Evolutionary conservation across 164 flowering plant genomes (phyloP), one percentile per base, ranked within the genome.

Genomic region (Kalanchoe fedtschenkoi): DNA sequence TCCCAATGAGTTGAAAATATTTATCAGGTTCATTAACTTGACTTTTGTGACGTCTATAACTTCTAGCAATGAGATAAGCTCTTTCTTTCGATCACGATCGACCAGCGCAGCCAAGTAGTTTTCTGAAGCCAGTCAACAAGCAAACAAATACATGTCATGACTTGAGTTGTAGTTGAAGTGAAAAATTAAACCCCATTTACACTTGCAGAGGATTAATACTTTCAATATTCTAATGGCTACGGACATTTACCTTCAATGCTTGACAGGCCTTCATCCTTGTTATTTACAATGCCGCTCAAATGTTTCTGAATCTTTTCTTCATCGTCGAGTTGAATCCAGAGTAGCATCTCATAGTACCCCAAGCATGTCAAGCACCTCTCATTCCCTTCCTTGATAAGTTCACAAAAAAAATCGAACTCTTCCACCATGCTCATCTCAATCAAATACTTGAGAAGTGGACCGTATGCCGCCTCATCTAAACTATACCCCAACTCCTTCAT

Each of bases 291-390:
- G 15, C 61, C 37, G 47, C 66, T 63, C 64, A 79, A 76, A 10
- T 90, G 78, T 70, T 90, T 87, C 62, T 73, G 72, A 74, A 93
- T 70, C 73, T 83, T 90, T 41, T 74, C 79, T 61, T 76, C 73
- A 71, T 90, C 51, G 22, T 76, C 61, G 7, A 77, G 72, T 58
- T 62, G 68, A 56, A 84, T 69, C 77, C 81, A 83, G 6, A 93
- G 75, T 63, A 80, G 64, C 96, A 93, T 93, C 74, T 93, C 95
- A 70, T 93, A 93, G 69, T 93, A 93, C 59, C 85, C 89, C 54
- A 93, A 65, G 67, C 88, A 75, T 51, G 84, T 66, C 66, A 68
- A 29, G 33, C 73, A 68, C 67, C 53, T 34, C 24, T 80, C 68
- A 74, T 73, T 80, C 29, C 61, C 79, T 21, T 74, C 81, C 62